Base-by-base conservation (phyloP, 495 filamentous ascomycete genomes). In the Aspergillus ostianus region DNA sequence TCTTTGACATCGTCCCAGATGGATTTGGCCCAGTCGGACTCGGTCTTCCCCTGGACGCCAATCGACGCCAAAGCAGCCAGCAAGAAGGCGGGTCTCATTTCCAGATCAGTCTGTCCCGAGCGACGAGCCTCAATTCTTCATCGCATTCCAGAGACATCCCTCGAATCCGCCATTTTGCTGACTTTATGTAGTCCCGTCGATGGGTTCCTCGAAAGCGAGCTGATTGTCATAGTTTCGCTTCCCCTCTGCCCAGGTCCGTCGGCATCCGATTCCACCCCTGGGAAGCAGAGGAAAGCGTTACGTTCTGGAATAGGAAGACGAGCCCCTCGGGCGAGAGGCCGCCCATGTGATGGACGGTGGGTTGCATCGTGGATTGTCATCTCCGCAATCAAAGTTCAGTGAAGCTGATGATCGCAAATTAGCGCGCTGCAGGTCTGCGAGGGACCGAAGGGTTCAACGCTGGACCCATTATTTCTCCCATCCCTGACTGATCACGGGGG, bases 1-100 rank as follows among this genome's bases (percentile, higher is more conserved):
- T 74, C 70, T 64, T 78, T 72, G 26, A 80, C 72, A 57, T 80
- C 78, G 32, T 67, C 59, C 63, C 65, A 67, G 17, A 72, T 69
- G 27, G 60, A 60, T 17, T 65, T 60, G 17, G 60, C 67, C 59
- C 47, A 62, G 44, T 57, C 36, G 29, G 52, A 19, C 19, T 54
- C 29, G 15, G 52, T 12, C 3, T 7, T 36, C 2, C n/a, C 52
- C 20, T 54, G 30, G 19, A 32, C 32, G 17, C 29, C 29, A 6
- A 26, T 13, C 6, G 52, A 45, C 27, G 52, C 52, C 52, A 54
- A 32, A 18, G 52, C 30, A 13, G 52, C 52, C 29, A 54, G 13
- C 13, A 54, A 45, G 13, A 45, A 41, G 17, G 30, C 26, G 4
- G 52, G 52, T 54, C 19, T 29, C 52, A 54, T 54, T 30, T 54